Percentiles rank a stretch among this genome's conserved stretches.
phyloP scores from a whole-genome alignment of 805 yeast species.

The Dipodascus albidus region DNA sequence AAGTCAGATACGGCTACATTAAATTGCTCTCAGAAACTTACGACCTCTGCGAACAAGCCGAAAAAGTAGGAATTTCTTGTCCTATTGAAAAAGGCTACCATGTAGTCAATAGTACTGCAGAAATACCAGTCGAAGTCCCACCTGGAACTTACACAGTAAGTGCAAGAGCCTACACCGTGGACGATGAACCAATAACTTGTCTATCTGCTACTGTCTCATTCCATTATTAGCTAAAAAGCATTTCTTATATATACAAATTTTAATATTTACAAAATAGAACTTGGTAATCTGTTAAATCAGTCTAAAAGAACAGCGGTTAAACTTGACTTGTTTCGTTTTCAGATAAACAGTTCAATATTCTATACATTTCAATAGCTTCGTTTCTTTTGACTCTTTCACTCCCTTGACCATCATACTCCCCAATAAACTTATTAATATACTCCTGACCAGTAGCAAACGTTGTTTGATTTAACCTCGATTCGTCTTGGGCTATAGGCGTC shows the following conservation, averaged over 20 bases:
- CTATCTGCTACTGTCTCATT: constrained; percentile 35
- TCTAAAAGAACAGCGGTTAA: too few relatives aligned
- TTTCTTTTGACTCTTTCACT: neutral
- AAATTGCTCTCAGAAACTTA: constrained; percentile 78
- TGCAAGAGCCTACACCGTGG: constrained; percentile 83
- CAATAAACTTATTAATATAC: neutral
- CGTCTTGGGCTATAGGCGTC: neutral
- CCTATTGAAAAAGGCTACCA: constrained; percentile 68
- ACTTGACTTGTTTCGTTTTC: neutral
- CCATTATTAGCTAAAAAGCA: too few relatives aligned
- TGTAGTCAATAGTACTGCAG: constrained; percentile 56
- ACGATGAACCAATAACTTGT: constrained; percentile 76
- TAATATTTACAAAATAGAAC: too few relatives aligned
- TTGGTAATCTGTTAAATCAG: too few relatives aligned
- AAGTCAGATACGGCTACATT: constrained; percentile 86
- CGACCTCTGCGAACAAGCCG: constrained; percentile 82
- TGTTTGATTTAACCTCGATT: too few relatives aligned
- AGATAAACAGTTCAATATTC: neutral
- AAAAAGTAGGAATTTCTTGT: constrained; percentile 74
- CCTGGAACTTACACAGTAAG: constrained; percentile 83
- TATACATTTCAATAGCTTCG: neutral
- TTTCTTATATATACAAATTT: too few relatives aligned
- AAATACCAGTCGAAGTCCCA: constrained; percentile 87
- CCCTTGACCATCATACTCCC: neutral
- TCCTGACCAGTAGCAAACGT: neutral